Evolutionary conservation across 371 early-diverging fungal genomes (phyloP).

Genomic region (Lichtheimia corymbifera): DNA sequence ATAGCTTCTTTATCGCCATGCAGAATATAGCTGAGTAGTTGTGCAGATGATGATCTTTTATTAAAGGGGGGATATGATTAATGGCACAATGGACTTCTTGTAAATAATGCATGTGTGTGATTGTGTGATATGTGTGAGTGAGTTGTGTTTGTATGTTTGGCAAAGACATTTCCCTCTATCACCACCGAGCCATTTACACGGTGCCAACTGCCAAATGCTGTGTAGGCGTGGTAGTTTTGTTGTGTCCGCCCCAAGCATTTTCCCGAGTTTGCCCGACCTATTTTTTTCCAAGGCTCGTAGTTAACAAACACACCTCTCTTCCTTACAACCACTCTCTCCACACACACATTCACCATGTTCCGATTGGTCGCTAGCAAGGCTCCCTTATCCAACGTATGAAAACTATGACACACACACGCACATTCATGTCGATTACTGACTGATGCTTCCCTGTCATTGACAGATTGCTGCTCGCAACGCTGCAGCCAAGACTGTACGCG

Average conservation of each 20-base stretch:
- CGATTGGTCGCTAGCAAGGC: constrained; percentile 61
- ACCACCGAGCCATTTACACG: too few species aligned
- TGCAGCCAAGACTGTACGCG: constrained; percentile 49
- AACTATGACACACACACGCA: too few species aligned
- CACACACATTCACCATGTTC: constrained; percentile 44
- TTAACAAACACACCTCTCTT: constrained; percentile 38
- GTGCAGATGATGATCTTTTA: too few species aligned
- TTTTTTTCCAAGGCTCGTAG: constrained; percentile 18
- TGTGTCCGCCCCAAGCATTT: neutral
- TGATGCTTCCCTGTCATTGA: neutral
- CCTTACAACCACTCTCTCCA: constrained; percentile 1
- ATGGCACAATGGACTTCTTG: too few species aligned
- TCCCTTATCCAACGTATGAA: constrained; percentile 59
- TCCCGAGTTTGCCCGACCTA: constrained; percentile 13
- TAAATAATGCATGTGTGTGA: too few species aligned
- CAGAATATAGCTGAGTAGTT: too few species aligned
- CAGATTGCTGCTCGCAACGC: constrained; percentile 65
- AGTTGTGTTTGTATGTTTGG: too few species aligned
- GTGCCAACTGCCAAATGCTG: neutral
- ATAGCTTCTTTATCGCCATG: too few species aligned
- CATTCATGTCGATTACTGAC: neutral
- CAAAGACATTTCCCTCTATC: too few species aligned
- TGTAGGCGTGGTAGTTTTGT: neutral
- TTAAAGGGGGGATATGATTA: too few species aligned
- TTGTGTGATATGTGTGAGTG: too few species aligned